Conservation (phyloP, 352 stramenopile species). For the Blastocystis hominis region DNA sequence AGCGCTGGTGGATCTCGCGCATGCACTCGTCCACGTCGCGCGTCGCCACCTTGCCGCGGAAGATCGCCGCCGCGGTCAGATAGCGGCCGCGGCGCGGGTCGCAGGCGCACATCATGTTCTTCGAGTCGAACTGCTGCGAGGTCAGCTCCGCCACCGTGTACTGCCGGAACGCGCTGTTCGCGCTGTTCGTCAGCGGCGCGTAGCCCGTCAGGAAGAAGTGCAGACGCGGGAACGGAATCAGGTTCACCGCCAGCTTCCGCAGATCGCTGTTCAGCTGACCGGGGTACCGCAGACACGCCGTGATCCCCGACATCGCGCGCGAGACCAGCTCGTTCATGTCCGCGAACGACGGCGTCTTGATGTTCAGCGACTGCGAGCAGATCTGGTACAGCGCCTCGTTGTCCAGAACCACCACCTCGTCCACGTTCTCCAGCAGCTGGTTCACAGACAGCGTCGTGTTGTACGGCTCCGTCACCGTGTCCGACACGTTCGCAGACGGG, state of each 20-base stretch:
- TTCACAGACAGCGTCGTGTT: constrained; percentile 97
- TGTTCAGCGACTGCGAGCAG: no score
- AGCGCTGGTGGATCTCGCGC: constrained; percentile 99
- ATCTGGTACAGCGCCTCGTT: constrained; percentile 99
- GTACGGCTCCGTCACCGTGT: constrained; percentile 98
- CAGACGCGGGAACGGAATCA: constrained; percentile 95
- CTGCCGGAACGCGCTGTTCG: constrained; percentile 90
- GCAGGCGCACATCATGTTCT: constrained; percentile 99
- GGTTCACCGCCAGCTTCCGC: no score
- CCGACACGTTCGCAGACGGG: constrained; percentile 87
- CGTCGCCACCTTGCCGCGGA: constrained; percentile 94
- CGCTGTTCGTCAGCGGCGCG: constrained; percentile 84
- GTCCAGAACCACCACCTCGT: no score
- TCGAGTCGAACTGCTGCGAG: constrained; percentile 94
- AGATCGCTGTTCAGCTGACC: constrained; percentile 97
- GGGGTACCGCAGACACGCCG: constrained; percentile 92
- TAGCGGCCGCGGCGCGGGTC: constrained; percentile 96
- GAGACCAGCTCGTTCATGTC: constrained; percentile 98
- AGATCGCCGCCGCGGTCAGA: constrained; percentile 96
- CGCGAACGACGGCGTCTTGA: constrained; percentile 92
- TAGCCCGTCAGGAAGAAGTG: constrained; percentile 99
- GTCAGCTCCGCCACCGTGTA: constrained; percentile 94
- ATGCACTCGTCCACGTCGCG: constrained; percentile 98
- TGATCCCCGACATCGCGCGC: constrained; percentile 93
- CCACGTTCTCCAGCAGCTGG: constrained; percentile 97